These are phyloP conservation scores for Marsdenia floribunda DNA, from an alignment of 257 asterid species.

Conservation along the genomic window DNA sequence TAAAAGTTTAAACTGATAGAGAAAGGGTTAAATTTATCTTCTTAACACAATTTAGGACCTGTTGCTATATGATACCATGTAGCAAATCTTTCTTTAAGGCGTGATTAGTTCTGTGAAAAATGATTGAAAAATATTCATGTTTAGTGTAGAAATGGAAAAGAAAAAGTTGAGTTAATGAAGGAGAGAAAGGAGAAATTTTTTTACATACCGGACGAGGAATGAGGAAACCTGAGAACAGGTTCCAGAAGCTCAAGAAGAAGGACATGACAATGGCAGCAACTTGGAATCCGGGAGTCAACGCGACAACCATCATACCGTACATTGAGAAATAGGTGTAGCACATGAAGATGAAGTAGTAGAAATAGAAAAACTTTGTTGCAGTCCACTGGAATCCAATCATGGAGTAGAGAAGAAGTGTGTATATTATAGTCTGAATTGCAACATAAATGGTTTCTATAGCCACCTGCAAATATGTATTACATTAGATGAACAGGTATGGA, in stretches of 20 bases:
- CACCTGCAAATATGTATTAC: conserved; percentile 29
- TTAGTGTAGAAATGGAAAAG: not conserved
- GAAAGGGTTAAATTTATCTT: no score
- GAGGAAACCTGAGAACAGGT: conserved; percentile 84
- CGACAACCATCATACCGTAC: conserved; percentile 91
- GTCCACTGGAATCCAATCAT: conserved; percentile 85
- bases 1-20: no score
- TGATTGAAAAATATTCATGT: not conserved
- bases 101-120: not conserved
- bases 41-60: no score
- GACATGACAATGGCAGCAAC: conserved; percentile 82
- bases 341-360: conserved; percentile 86
- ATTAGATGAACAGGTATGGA: not conserved
- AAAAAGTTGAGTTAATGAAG: not conserved
- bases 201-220: conserved; percentile 66
- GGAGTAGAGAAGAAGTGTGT: conserved; percentile 60
- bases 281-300: conserved; percentile 71
- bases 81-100: not conserved
- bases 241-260: conserved; percentile 85
- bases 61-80: not conserved
- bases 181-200: not conserved
- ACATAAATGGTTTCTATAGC: conserved; percentile 76
- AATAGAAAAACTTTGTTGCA: conserved; percentile 52
- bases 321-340: conserved; percentile 83
- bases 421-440: conserved; percentile 54